Evolutionary conservation across 2,329 filamentous ascomycete species (phyloP).

Genomic region (Epicoccum nigrum): DNA sequence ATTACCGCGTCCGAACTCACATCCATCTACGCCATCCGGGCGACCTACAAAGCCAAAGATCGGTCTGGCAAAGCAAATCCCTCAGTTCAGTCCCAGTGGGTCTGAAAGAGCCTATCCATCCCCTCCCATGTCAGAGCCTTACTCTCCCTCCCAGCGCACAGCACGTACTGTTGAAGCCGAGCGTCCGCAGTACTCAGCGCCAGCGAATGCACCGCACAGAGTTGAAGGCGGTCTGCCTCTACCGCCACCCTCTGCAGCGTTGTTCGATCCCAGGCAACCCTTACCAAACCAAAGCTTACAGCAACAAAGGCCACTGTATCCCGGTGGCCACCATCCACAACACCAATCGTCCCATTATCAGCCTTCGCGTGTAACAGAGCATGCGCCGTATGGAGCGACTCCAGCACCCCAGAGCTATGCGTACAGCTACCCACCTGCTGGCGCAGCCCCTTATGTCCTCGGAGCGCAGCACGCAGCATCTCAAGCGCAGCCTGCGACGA

Average conservation of each 20-base stretch:
- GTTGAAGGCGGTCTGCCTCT: conserved; percentile 31
- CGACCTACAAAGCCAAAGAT: conserved; percentile 45
- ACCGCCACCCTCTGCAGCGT: conserved; percentile 32
- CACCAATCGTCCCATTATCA: conserved; percentile 35
- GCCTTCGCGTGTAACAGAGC: conserved; percentile 32
- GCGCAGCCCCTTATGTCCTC: conserved; percentile 34
- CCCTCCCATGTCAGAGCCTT: conserved; percentile 59
- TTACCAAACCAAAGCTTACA: conserved; percentile 24
- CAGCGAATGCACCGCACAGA: conserved; percentile 31
- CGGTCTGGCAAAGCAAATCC: conserved; percentile 41
- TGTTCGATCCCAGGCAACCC: conserved; percentile 35
- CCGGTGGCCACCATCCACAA: conserved; percentile 36
- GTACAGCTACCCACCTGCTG: conserved; percentile 36
- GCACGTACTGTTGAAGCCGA: conserved; percentile 44
- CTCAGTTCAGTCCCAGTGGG: conserved; percentile 45
- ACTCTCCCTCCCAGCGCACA: conserved; percentile 50
- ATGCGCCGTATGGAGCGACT: conserved; percentile 32
- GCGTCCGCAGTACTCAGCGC: conserved; percentile 35
- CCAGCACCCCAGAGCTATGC: conserved; percentile 36
- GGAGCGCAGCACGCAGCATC: conserved; percentile 34
- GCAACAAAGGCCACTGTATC: conserved; percentile 39
- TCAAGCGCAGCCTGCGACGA: conserved; percentile 41
- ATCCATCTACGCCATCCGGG: conserved; percentile 46
- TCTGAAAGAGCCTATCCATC: conserved; percentile 53
- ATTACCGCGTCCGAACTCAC: conserved; percentile 46